A percentile compares a stretch with the other conserved stretches of the same genome.
Evolutionary conservation across 116 monocot species (phyloP).

Genomic region (Dioscorea cayenensis): DNA sequence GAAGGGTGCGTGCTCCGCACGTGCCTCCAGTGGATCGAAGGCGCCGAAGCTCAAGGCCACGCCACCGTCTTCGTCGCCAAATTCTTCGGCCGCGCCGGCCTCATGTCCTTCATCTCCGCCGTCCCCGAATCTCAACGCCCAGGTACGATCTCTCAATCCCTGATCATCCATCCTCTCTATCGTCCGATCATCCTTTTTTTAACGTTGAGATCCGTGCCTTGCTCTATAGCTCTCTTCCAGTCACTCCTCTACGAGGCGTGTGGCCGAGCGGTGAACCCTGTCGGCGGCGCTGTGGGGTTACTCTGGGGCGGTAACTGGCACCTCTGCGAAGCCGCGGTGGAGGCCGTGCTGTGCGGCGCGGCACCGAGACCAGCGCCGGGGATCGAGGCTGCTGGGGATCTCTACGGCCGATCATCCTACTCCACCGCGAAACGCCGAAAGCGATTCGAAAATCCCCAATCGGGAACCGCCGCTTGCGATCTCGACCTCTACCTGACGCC

Average conservation of each 20-base stretch:
- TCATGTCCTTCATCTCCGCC: constrained; percentile 64
- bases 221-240: constrained; percentile 53
- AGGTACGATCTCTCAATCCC: constrained; percentile 9
- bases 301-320: constrained; percentile 69
- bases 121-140: constrained; percentile 50
- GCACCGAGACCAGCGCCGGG: constrained; percentile 21
- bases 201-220: background rate
- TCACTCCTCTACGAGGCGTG: constrained; percentile 68
- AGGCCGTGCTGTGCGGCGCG: constrained; percentile 65
- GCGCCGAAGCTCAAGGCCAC: constrained; percentile 62
- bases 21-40: constrained; percentile 66
- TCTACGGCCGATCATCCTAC: constrained; percentile 2
- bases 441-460: background rate
- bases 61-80: constrained; percentile 79
- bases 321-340: constrained; percentile 72
- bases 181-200: background rate
- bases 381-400: background rate
- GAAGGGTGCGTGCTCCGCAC: constrained; percentile 57
- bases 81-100: constrained; percentile 77
- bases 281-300: constrained; percentile 71
- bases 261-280: constrained; percentile 70
- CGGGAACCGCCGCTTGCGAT: constrained; percentile 11
- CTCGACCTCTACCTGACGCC: constrained; percentile 32
- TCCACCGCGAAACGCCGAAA: constrained; percentile 14
- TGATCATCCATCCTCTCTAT: background rate